Evolutionary conservation across 2,329 filamentous ascomycete species (phyloP), one percentile per base, ranked within the genome.

Genomic region (Claviceps pusilla): DNA sequence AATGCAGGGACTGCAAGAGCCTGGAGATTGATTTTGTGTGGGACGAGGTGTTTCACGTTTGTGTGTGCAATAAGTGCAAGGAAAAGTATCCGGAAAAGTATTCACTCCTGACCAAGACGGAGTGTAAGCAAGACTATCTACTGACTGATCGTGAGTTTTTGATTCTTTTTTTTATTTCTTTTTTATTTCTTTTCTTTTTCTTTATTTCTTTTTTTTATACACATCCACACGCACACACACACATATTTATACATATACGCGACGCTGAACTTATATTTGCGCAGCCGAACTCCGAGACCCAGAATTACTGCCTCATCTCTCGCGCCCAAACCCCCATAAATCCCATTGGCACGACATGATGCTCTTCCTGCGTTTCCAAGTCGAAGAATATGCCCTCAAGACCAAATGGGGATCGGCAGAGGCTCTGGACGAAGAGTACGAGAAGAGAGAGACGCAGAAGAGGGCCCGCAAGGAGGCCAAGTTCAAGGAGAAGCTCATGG

Each of bases 291-390:
- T 98, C n/a, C 85, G 86, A 62, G 93, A 98, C 64, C 79, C 82
- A 55, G 86, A 90, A 16, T 74, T 98, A 1, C 76, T 98, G 0
- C 91, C 91, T 0, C 90, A 94, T 66, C 76, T 98, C 9, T 86
- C 87, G 53, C 84, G 84, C 39, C 91, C 93, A 1, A 98, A 98
- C 63, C 93, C 93, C 0, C 93, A 96, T 71, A 96, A 96, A 67
- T 83, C 86, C 0, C 89, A 90, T 56, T 98, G 89, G 88, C 89
- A 96, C 68, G 89, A 95, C 73, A 98, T 98, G 93, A 95, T 95
- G 84, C 78, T 98, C 2, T 98, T 93, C 66, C 75, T 98, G 28
- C 85, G 93, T 0, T 94, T 82, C 57, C 93, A 98, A 65, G 87
- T 98, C 2, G 93, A 98, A 65, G 89, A 89, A 55, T 96, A 96